Evolutionary conservation across 352 stramenopile species (phyloP), one percentile per base, ranked within the genome.

Genomic region (Pythium myriotylum): DNA sequence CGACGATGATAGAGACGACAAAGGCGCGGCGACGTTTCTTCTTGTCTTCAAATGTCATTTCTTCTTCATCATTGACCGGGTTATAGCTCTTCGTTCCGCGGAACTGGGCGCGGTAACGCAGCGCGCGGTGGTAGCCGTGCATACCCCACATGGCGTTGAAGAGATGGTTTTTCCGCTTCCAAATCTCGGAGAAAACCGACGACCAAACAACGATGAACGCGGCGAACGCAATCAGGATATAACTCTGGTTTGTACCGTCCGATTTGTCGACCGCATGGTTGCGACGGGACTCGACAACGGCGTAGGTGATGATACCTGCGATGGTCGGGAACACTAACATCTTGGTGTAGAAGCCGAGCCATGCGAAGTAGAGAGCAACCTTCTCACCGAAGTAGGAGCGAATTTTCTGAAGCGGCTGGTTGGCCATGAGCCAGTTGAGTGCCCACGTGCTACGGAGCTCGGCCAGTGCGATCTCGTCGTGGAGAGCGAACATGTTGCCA

Each of bases 321-420:
- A 95, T 77, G 9, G 81, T 70, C 13, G 89, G 88, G 37, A 95
- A 79, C 1, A 96, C 20, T 4, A 97, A 76, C 85, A 95, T 94
- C 74, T 94, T 94, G n/a, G 90, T 97, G 76, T 97, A 97, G 56
- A 96, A 97, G 10, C 89, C 89, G 29, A 97, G 76, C 81, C 88
- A 97, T 10, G 88, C 89, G 66, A 97, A 97, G 64, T 97, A 97
- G 24, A 97, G 80, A 26, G 84, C 89, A 16, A 96, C 84, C 56
- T 93, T 92, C 58, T 97, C 89, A 52, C 91, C 91, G 77, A 96
- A 97, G 70, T 97, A 97, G 49, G 79, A 84, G 8, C 85, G 84
- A 45, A 98, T 93, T 45, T 92, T 88, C 70, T 94, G 79, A 13
- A 97, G 65, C 19, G 90, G 89, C 56, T 97, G 89, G 50, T 82